Base-by-base conservation (phyloP, 805 yeast species). In the Torulaspora delbrueckii region DNA sequence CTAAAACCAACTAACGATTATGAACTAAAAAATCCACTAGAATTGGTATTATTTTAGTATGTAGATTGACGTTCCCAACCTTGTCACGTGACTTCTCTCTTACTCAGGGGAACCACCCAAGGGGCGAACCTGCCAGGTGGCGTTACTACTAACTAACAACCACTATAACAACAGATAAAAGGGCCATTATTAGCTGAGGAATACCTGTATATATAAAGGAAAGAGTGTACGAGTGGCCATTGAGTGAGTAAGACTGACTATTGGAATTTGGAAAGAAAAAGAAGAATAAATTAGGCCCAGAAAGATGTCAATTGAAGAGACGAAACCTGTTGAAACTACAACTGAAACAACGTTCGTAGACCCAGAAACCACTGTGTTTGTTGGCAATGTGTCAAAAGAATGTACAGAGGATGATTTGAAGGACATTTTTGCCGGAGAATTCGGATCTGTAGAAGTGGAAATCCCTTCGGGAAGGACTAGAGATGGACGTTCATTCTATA, bases 341-440 rank as follows among this genome's bases (percentile, higher is more conserved):
- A 39, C 22, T 16, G 14, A 42, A 19, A 33, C 31, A 26, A 39
- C 40, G 16, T 44, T 48, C 22, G 47, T 52, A 14, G 64, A 64
- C 40, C 67, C 68, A 22, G 66, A 63, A 40, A 59, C 63, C 9
- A 60, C 68, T 7, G 55, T 64, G 19, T 64, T 64, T 39, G 56
- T 64, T 31, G 67, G 66, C 40, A 62, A 62, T 34, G 59, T 64
- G 27, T 56, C 66, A 14, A 54, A 56, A 25, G 65, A 60, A 24
- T 54, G 58, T 27, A 58, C 58, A 32, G 60, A 52, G 33, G 59
- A 57, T 8, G 68, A 64, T 44, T 43, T 64, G 37, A 47, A 53
- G 30, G 33, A 53, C 9, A 44, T 64, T 12, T 64, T 64, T 34
- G 50, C 46, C 13, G 59, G 50, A 2, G 64, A 63, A 39, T 55